Base-by-base conservation (phyloP, 352 stramenopile species). In the Blastocystis sp. region DNA sequence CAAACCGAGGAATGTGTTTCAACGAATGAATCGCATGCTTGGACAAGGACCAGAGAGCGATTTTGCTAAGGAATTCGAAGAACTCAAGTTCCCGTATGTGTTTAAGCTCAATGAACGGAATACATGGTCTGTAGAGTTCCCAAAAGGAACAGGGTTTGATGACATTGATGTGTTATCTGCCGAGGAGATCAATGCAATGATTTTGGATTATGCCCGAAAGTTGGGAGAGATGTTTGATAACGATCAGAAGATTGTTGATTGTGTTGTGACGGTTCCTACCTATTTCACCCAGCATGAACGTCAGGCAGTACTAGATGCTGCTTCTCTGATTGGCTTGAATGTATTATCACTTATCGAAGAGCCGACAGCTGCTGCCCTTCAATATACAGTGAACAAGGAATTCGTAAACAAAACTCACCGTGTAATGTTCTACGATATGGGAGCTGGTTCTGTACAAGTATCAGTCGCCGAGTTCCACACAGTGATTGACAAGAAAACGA, bases 401-500 rank as follows among this genome's bases (percentile, higher is more conserved):
- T 96, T 95, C 88, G 75, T 63, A 16, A 94, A 95, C 29, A 92
- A 95, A 66, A 90, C 91, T 16, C 78, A 93, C 73, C 92, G 92
- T 56, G 92, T 98, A 35, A 87, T 99, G 32, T 97, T 98, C 88
- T 99, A 98, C 93, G 98, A 99, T 91, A 93, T 98, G 91, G 96
- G 96, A 78, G 95, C 94, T 7, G 94, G 92, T 14, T 80, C 69
- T 42, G 89, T 88, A 35, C 51, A 89, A 49, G 87, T 86, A n/a
- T 39, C 74, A 11, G 56, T 89, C 37, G 65, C 80, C 46, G 83
- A 89, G 49, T 66, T 73, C 35, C n/a, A 46, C 14, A 90, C 78
- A 16, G 66, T 86, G 51, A 71, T 89, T 42, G 88, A 88, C 58
- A 65, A 87, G 43, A 83, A 88, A 29, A 78, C 51, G 16, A 87